These are phyloP conservation scores for Scleromitrula shiraiana DNA, from an alignment of 2,329 filamentous ascomycete species.

Conservation along the genomic window DNA sequence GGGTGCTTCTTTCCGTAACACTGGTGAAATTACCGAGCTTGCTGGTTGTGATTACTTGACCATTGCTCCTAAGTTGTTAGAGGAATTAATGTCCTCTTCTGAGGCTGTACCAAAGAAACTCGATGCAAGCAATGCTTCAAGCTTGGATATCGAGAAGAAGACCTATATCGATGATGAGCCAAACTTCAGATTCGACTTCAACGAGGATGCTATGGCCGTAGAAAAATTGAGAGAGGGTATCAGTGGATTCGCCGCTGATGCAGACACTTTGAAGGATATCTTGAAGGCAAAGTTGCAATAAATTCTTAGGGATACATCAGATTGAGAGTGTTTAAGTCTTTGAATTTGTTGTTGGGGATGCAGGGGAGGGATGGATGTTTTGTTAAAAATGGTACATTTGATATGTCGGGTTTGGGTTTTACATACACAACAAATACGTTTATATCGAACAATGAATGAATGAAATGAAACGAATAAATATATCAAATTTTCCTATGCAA, in stretches of 20 bases:
- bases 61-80: constrained; percentile 93
- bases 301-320: too few species aligned
- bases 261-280: constrained; percentile 86
- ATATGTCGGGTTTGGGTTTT: neutral
- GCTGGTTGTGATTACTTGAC: constrained; percentile 98
- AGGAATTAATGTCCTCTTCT: constrained; percentile 82
- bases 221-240: constrained; percentile 99
- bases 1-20: constrained; percentile 96
- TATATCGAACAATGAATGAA: neutral
- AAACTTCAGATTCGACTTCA: constrained; percentile 96
- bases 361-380: too few species aligned
- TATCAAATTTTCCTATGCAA: too few species aligned
- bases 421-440: constrained; percentile 4
- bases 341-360: neutral
- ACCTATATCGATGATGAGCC: constrained; percentile 85
- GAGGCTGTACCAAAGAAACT: constrained; percentile 89
- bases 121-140: constrained; percentile 55
- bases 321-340: neutral
- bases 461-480: constrained; percentile 1
- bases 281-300: constrained; percentile 71
- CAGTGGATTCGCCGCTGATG: constrained; percentile 97
- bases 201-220: constrained; percentile 98
- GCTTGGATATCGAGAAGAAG: constrained; percentile 78
- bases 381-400: too few species aligned
- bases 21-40: constrained; percentile 94